A percentile compares a stretch with the other conserved stretches of the same genome.
These are phyloP conservation scores for Galerina sulciceps DNA, from an alignment of 768 basidiomycete species.

Conservation along the genomic window DNA sequence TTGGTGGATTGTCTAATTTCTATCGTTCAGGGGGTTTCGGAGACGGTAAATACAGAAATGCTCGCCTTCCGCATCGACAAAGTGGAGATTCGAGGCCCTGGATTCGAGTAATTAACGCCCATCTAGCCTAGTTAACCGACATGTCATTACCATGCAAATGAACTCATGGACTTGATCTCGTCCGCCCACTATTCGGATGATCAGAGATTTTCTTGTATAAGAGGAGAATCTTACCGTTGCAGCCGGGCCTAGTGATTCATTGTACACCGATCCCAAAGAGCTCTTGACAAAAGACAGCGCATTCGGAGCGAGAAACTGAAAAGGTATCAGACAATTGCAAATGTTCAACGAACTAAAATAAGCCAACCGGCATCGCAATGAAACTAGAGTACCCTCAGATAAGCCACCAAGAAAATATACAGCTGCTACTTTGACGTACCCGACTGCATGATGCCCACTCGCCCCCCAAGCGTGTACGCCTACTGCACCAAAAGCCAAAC, in stretches of 20 bases:
- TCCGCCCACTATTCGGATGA: constrained; percentile 53
- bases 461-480: too few relatives aligned
- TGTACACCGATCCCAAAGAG: constrained; percentile 45
- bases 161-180: constrained; percentile 40
- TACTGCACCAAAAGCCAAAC: too few relatives aligned
- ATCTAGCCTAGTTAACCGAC: neutral
- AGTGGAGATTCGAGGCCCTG: constrained; percentile 50
- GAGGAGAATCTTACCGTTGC: constrained; percentile 38
- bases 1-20: constrained; percentile 40
- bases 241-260: constrained; percentile 49
- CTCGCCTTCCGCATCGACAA: constrained; percentile 51
- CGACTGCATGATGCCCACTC: too few relatives aligned
- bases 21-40: neutral
- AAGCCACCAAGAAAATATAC: too few relatives aligned
- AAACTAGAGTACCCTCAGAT: neutral
- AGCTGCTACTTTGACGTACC: too few relatives aligned
- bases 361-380: neutral
- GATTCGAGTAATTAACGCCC: neutral
- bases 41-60: neutral
- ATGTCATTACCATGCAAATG: constrained; percentile 43
- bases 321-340: neutral
- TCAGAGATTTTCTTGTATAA: neutral
- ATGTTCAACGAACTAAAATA: neutral
- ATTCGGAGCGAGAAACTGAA: constrained; percentile 52
- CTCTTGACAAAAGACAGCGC: constrained; percentile 49